A percentile compares a stretch with the other conserved stretches of the same genome.
phyloP scores from a whole-genome alignment of 768 basidiomycete species.

The Cystobasidium onofrii region DNA sequence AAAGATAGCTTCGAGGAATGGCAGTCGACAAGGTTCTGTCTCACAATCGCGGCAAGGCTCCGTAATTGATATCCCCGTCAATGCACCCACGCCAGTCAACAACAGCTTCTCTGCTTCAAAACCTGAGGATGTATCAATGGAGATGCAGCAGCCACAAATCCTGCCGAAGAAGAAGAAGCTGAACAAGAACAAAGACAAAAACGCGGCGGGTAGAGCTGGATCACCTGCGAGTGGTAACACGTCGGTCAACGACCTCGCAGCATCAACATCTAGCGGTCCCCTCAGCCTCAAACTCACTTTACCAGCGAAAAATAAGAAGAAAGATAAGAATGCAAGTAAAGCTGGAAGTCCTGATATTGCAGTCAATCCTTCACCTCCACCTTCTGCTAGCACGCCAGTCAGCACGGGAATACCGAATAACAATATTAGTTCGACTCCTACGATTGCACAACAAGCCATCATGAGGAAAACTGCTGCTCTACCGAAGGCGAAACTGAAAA shows the following conservation, averaged over 20 bases:
- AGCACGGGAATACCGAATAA: neutral
- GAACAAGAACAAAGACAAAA: conserved; percentile 7
- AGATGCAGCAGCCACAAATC: neutral
- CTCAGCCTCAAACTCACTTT: conserved; percentile 17
- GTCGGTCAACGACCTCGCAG: neutral
- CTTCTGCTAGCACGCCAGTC: conserved; percentile 1
- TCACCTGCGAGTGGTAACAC: neutral
- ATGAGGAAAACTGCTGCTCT: conserved; percentile 25
- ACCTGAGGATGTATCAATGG: neutral
- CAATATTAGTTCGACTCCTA: neutral
- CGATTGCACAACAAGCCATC: conserved; percentile 20
- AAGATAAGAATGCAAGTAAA: conserved; percentile 6
- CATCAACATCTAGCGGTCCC: neutral
- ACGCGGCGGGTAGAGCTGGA: neutral
- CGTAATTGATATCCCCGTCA: neutral
- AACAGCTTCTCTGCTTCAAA: neutral
- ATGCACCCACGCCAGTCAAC: neutral
- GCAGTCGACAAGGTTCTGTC: neutral
- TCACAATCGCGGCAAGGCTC: neutral
- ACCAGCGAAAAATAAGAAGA: conserved; percentile 26
- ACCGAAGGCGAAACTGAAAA: conserved; percentile 29
- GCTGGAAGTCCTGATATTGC: conserved; percentile 22
- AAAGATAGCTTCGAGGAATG: neutral
- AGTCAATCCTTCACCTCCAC: neutral
- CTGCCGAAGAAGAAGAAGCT: conserved; percentile 13